Evolutionary conservation across 2,329 filamentous ascomycete genomes (phyloP).

Genomic region (Cytospora leucostoma): DNA sequence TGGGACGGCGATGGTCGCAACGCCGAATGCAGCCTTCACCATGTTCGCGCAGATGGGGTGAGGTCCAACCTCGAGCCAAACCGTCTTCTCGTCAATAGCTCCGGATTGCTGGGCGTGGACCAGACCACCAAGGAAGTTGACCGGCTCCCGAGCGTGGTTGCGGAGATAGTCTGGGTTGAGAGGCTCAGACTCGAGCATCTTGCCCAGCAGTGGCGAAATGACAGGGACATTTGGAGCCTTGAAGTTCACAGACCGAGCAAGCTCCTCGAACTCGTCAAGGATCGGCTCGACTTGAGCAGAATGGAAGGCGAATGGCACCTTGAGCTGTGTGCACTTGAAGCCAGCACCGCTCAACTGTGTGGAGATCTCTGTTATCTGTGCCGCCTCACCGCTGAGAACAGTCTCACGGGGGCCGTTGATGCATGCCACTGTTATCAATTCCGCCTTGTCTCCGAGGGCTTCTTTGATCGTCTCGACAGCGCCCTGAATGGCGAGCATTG

Average conservation of each 20-base stretch:
- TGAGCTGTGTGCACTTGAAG: constrained; percentile 48
- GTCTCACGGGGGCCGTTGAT: constrained; percentile 75
- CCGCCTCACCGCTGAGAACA: constrained; percentile 59
- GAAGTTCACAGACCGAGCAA: constrained; percentile 44
- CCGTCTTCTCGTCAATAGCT: constrained; percentile 64
- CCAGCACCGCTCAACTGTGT: constrained; percentile 36
- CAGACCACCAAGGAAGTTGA: constrained; percentile 68
- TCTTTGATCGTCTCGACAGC: constrained; percentile 54
- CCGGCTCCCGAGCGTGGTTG: constrained; percentile 66
- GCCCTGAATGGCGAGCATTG: constrained; percentile 54
- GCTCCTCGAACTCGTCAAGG: constrained; percentile 57
- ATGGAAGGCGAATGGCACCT: constrained; percentile 57
- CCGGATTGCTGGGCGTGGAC: constrained; percentile 58
- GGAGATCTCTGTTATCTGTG: constrained; percentile 48
- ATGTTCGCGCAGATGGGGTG: constrained; percentile 70
- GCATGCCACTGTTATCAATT: constrained; percentile 61
- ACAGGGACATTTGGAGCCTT: constrained; percentile 56
- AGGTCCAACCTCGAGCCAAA: constrained; percentile 75
- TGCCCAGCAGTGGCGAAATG: constrained; percentile 67
- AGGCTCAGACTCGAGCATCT: constrained; percentile 58
- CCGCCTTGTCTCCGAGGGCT: constrained; percentile 46
- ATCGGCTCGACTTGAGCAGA: constrained; percentile 57
- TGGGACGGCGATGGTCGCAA: constrained; percentile 55
- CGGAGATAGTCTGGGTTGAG: constrained; percentile 65
- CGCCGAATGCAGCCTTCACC: constrained; percentile 64